Evolutionary conservation across 371 early-diverging fungal genomes (phyloP).

Genomic region (Coemansia sp.): DNA sequence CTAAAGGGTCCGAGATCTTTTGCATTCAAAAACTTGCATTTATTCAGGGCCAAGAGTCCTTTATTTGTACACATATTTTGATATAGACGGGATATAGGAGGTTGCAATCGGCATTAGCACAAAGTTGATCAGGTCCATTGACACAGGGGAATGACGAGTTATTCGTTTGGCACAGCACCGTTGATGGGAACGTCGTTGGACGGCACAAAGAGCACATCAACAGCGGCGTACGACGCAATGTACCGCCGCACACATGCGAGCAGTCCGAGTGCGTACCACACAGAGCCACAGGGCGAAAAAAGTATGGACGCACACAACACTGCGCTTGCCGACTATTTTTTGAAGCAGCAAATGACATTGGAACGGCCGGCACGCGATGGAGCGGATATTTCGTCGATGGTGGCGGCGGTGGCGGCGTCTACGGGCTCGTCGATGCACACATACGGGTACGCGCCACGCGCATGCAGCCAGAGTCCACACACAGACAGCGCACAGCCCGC

Average conservation of each 20-base stretch:
- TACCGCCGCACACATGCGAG: conserved; percentile 19
- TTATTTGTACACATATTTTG: background rate
- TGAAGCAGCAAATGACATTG: conserved; percentile 27
- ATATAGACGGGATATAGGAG: background rate
- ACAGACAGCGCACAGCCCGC: conserved; percentile 25
- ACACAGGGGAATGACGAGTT: conserved; percentile 25
- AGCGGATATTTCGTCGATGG: conserved; percentile 38
- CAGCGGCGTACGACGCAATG: conserved; percentile 8
- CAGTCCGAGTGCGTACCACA: conserved; percentile 8
- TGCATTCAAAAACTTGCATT: background rate
- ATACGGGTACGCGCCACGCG: conserved; percentile 19
- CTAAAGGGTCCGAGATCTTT: background rate
- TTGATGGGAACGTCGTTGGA: conserved; percentile 28
- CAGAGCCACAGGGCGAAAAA: background rate
- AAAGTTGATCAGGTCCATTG: background rate
- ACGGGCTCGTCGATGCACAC: conserved; percentile 8
- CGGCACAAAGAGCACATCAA: conserved; percentile 4
- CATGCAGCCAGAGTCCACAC: conserved; percentile 21
- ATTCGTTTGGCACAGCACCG: conserved; percentile 41
- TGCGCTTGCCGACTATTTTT: conserved; percentile 37
- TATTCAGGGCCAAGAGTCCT: background rate
- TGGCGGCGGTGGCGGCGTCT: conserved; percentile 39
- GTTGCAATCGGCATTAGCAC: background rate
- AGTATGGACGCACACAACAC: conserved; percentile 12
- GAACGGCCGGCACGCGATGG: conserved; percentile 8